Evolutionary conservation across 768 basidiomycete genomes (phyloP), one percentile per base, ranked within the genome.

Genomic region (Lanmaoa rubissima): DNA sequence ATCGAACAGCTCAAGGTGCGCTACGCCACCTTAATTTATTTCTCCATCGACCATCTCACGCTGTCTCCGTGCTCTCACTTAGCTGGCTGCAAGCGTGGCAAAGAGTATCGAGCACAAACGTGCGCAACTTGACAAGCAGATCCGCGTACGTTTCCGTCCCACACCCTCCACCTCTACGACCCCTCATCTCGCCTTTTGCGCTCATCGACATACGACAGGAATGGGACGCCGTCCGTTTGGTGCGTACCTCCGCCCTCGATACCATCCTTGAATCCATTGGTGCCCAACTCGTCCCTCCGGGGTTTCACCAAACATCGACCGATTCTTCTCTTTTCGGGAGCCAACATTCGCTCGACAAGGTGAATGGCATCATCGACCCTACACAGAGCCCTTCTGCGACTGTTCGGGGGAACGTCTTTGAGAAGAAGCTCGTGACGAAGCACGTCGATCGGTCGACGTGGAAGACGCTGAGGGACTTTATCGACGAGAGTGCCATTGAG

Each of bases 381-480:
- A 60, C 54, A 11, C 61, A 63, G 59, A 73, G 63, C 54, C 73
- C 60, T 52, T 65, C 70, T 13, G 72, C 69, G 6, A 72, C 72
- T 10, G 68, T 73, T 11, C 62, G 70, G 6, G 69, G 53, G 44
- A 59, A 62, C 59, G 32, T 46, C 6, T 58, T 66, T 26, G 62
- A 64, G 24, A 61, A 47, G 51, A 65, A 67, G 32, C 59, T 51
- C 12, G 48, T 59, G 6, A 61, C 54, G 3, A 62, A 60, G 32
- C 57, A 62, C 54, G 66, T 64, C 26, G 85, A 87, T 61, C 76
- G 84, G 55, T 77, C 75, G 40, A 78, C 75, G 34, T 92, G 91
- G 91, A 93, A 91, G 77, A 89, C 87, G 0, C 66, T 93, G 35
- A 81, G 92, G 35, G 90, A 93, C 67, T 93, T 94, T 69, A 88